Base-by-base conservation (phyloP, 495 filamentous ascomycete genomes). In the Penicillium taxi region DNA sequence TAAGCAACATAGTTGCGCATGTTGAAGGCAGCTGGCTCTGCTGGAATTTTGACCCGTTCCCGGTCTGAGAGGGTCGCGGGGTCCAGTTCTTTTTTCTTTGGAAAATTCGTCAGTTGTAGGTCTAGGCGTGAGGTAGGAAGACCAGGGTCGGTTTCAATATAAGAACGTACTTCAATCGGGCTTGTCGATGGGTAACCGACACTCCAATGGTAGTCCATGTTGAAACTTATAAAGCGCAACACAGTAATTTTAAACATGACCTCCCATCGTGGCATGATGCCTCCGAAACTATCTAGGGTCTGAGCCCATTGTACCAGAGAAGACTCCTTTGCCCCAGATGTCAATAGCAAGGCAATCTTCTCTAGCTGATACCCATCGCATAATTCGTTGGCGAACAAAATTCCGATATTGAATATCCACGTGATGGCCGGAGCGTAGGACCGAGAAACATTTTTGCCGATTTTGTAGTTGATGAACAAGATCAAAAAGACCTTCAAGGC, bases 61-160 rank as follows among this genome's bases (percentile, higher is more conserved):
- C 83, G 70, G 50, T 96, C 93, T 9, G 86, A 89, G 11, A 96
- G 73, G 45, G 77, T 73, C 29, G 84, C 66, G 12, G 83, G 82
- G 70, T 96, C 88, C 34, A 94, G 74, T 70, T 91, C 84, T 57
- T 95, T 96, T 89, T 96, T 96, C 93, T 96, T 94, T 63, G 69
- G 71, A 45, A 64, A 50, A 69, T 88, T 66, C 85, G 84, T 59
- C 37, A 48, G 41, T 34, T 38, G 16, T 15, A 32, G 9, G 19
- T 37, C 33, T 17, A 17, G 15, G 8, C 11, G 31, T 34, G 9
- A 30, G 8, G 41, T 44, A 24, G 24, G 38, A 31, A 14, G 11
- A 11, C 16, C 22, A 7, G 17, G 2, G 23, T 41, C 6, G 19
- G 11, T n/a, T 13, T 2, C 3, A n/a, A 30, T 14, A n/a, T 5